phyloP scores from a whole-genome alignment of 345 rosid species.

The Cochlearia excelsa region DNA sequence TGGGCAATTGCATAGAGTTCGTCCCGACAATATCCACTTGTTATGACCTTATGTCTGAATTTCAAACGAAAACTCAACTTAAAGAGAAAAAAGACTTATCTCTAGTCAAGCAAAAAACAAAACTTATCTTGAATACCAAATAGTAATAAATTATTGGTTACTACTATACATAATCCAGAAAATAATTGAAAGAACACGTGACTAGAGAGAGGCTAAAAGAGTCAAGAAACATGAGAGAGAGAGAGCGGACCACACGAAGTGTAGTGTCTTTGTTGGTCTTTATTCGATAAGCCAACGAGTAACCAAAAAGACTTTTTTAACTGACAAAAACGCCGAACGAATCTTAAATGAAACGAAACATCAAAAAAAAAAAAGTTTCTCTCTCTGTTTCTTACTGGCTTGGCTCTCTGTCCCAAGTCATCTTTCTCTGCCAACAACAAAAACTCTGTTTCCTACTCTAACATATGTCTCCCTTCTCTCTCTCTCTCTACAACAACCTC shows the following conservation, averaged over 20 bases:
- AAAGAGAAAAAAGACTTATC: no score
- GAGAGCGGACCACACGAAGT: constrained; percentile 32
- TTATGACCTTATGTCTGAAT: no score
- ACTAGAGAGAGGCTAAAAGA: constrained; percentile 11
- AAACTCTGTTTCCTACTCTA: constrained; percentile 16
- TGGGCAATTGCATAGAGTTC: no score
- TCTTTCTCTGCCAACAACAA: constrained; percentile 39
- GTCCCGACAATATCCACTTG: no score
- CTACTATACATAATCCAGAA: not conserved
- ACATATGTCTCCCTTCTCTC: constrained; percentile 21
- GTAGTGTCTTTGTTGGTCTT: constrained; percentile 8
- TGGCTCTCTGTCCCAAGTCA: constrained; percentile 51
- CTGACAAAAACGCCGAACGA: constrained; percentile 32
- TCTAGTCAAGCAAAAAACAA: no score
- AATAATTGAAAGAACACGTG: constrained; percentile 26
- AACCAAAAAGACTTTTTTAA: constrained; percentile 31
- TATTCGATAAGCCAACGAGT: not conserved
- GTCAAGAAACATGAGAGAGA: constrained; percentile 23
- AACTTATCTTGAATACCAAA: no score
- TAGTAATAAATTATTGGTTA: no score
- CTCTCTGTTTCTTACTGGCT: constrained; percentile 25
- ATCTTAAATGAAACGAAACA: constrained; percentile 38
- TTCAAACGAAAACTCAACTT: no score
- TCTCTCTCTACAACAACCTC: constrained; percentile 16
- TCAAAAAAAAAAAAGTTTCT: not conserved